These are phyloP conservation scores for Bruguiera sexangula DNA, from an alignment of 345 rosid genomes.

Conservation along the genomic window DNA sequence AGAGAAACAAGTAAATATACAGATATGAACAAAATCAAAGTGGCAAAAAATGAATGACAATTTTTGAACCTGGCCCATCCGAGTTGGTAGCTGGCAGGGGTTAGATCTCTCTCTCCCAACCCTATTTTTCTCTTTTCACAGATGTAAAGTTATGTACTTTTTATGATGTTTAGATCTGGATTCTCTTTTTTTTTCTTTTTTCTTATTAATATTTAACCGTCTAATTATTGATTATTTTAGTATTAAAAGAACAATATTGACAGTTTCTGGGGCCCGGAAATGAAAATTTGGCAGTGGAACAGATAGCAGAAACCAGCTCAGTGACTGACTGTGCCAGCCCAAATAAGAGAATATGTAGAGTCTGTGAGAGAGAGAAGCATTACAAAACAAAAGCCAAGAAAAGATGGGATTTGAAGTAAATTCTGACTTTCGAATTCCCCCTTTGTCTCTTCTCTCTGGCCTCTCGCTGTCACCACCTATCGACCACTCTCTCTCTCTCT, in stretches of 20 bases:
- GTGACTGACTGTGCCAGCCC: background rate
- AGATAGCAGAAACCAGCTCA: background rate
- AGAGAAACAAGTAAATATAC: background rate
- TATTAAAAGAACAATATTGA: background rate
- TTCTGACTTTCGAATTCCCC: slow-evolving; percentile 39
- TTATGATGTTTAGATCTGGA: too few species aligned
- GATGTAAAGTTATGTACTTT: too few species aligned
- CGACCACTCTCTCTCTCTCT: background rate
- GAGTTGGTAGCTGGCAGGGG: too few species aligned
- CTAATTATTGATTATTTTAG: too few species aligned
- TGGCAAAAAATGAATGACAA: background rate
- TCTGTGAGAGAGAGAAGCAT: background rate
- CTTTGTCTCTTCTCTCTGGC: slow-evolving; percentile 38
- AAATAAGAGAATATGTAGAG: background rate
- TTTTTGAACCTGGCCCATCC: background rate
- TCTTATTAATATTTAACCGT: too few species aligned
- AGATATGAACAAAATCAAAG: background rate
- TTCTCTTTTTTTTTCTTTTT: too few species aligned
- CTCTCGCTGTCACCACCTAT: too few species aligned
- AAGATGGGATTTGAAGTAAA: slow-evolving; percentile 14
- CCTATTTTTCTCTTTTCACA: too few species aligned
- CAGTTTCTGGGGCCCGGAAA: background rate
- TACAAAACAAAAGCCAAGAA: slow-evolving; percentile 24
- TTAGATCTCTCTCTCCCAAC: too few species aligned
- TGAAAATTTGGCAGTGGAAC: background rate